Evolutionary conservation across 306 rosid species (phyloP).

Genomic region (Rubus idaeus): DNA sequence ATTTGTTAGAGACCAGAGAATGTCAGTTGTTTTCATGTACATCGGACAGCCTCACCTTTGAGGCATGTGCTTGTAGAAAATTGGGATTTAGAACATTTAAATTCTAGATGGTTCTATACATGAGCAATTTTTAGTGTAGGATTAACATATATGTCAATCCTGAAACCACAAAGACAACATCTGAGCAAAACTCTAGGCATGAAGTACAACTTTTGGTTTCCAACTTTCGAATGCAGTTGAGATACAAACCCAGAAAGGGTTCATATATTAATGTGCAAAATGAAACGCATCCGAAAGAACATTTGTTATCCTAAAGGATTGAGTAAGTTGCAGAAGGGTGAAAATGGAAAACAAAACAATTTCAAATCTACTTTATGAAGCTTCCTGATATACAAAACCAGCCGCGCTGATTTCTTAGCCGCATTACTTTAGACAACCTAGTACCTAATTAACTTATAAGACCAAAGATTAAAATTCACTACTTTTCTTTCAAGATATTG

Average conservation of each 20-base stretch:
- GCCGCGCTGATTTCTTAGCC: slow-evolving; percentile 1
- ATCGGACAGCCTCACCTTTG: slow-evolving; percentile 24
- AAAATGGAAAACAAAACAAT: neutral
- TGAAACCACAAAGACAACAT: neutral
- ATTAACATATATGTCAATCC: neutral
- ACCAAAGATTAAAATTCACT: neutral
- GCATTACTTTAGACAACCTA: neutral
- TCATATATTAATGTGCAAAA: neutral
- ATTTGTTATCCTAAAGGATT: neutral
- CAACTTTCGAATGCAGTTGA: neutral
- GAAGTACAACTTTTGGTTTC: slow-evolving; percentile 3
- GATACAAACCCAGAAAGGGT: neutral
- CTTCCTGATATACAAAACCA: slow-evolving; percentile 13
- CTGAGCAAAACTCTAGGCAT: slow-evolving; percentile 6
- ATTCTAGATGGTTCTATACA: slow-evolving; percentile 20
- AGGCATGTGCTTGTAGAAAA: slow-evolving; percentile 46
- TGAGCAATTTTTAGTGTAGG: slow-evolving; percentile 2
- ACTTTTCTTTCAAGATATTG: neutral
- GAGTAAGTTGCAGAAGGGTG: neutral
- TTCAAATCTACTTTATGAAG: neutral
- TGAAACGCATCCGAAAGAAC: neutral
- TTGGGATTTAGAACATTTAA: slow-evolving; percentile 35
- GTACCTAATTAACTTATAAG: neutral
- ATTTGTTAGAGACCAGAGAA: slow-evolving; percentile 8
- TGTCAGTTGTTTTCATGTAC: slow-evolving; percentile 31